Conservation (phyloP, 495 filamentous ascomycete genomes). For the Achaetomiella virescens region DNA sequence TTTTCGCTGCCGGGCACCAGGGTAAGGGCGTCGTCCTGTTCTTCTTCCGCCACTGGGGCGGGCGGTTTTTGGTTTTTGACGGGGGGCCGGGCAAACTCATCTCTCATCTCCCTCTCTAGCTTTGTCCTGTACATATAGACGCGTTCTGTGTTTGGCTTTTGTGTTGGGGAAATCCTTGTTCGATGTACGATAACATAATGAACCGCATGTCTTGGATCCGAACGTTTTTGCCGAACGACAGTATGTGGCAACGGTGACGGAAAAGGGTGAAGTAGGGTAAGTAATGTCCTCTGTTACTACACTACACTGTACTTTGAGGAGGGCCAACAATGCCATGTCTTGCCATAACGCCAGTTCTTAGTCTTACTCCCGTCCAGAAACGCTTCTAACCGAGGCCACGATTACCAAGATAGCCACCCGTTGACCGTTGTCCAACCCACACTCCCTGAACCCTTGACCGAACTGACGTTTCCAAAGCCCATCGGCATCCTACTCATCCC, state of each 20-base stretch:
- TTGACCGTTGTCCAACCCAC: not conserved
- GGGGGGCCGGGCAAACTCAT: slow-evolving; percentile 1
- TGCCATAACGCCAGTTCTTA: not conserved
- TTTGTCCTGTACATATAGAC: slow-evolving; percentile 11
- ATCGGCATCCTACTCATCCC: not conserved
- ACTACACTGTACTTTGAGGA: not conserved
- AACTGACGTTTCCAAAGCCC: slow-evolving; percentile 12
- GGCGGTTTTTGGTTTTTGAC: not conserved
- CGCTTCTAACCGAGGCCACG: not conserved
- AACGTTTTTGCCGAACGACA: not conserved
- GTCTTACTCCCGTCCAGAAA: not conserved
- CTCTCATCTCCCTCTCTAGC: slow-evolving; percentile 7
- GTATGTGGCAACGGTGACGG: not conserved
- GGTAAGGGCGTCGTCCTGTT: not conserved
- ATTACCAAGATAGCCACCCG: not conserved
- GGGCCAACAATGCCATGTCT: not conserved
- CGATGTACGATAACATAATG: slow-evolving; percentile 4
- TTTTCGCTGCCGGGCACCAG: not conserved
- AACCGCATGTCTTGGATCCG: not conserved
- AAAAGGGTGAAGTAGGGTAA: not conserved
- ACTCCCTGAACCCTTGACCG: not conserved
- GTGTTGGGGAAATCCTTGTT: not conserved
- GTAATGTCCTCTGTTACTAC: not conserved
- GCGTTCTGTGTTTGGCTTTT: not conserved
- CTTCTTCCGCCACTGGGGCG: not conserved